A percentile compares a stretch with the other conserved stretches of the same genome.
Evolutionary conservation across 345 rosid species (phyloP).

Genomic region (Raphanus sativus): DNA sequence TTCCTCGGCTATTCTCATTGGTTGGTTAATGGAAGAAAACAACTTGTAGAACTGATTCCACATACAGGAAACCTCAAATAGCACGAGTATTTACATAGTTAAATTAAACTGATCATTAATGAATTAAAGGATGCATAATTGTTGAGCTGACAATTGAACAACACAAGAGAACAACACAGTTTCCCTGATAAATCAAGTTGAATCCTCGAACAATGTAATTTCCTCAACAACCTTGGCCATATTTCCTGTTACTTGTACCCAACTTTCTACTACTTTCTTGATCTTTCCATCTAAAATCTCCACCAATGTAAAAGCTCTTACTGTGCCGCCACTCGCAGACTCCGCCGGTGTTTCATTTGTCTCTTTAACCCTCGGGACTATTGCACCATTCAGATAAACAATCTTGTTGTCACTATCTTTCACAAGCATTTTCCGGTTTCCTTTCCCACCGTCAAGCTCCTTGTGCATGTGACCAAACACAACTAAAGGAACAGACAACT

Average conservation of each 20-base stretch:
- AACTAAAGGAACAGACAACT: constrained; percentile 49
- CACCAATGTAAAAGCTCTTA: constrained; percentile 65
- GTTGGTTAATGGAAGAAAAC: neutral
- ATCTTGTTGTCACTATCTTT: constrained; percentile 47
- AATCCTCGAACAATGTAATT: constrained; percentile 44
- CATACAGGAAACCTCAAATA: neutral
- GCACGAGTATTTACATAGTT: neutral
- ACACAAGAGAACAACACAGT: neutral
- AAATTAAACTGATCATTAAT: neutral
- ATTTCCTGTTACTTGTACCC: constrained; percentile 66
- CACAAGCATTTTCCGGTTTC: constrained; percentile 67
- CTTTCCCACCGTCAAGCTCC: constrained; percentile 60
- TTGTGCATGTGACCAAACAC: constrained; percentile 96
- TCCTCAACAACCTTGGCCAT: constrained; percentile 50
- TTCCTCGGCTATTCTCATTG: neutral
- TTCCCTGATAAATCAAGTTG: neutral
- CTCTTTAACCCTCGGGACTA: constrained; percentile 68
- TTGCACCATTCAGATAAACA: constrained; percentile 74
- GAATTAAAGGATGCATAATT: neutral
- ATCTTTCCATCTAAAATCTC: constrained; percentile 61
- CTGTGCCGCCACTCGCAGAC: constrained; percentile 43
- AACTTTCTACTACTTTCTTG: constrained; percentile 61
- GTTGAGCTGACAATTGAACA: neutral
- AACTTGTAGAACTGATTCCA: neutral
- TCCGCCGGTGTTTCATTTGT: constrained; percentile 14